Conservation (phyloP, 257 asterid species). For the Vinca minor region DNA sequence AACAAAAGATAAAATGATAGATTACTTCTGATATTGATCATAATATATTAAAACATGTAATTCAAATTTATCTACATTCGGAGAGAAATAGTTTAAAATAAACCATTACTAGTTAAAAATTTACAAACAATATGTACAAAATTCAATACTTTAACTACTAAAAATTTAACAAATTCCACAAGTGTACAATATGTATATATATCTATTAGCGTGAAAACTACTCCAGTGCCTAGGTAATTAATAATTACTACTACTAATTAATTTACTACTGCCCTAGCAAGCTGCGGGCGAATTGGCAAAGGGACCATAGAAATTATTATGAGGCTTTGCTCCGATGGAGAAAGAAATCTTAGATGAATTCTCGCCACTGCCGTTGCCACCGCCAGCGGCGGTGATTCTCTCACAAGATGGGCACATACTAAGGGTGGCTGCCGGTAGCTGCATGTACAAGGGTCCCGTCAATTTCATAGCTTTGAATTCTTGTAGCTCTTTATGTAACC, state of each 20-base stretch:
- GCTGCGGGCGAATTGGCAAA: slow-evolving; percentile 54
- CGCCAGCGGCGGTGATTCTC: slow-evolving; percentile 37
- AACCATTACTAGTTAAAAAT: too few species aligned
- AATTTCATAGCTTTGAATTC: slow-evolving; percentile 39
- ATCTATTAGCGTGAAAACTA: not conserved
- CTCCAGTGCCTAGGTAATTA: not conserved
- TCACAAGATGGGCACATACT: slow-evolving; percentile 83
- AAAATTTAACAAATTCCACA: slow-evolving; percentile 2
- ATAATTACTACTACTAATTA: not conserved
- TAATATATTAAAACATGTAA: too few species aligned
- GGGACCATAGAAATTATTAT: slow-evolving; percentile 48
- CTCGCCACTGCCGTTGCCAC: slow-evolving; percentile 11
- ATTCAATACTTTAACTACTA: not conserved
- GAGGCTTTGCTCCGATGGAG: slow-evolving; percentile 48
- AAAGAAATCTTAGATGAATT: slow-evolving; percentile 39
- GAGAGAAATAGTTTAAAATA: too few species aligned
- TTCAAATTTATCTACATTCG: too few species aligned
- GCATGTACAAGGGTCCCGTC: slow-evolving; percentile 46
- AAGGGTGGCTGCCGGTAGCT: slow-evolving; percentile 76
- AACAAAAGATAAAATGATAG: too few species aligned
- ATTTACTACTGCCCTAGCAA: slow-evolving; percentile 26
- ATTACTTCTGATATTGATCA: too few species aligned
- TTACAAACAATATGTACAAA: too few species aligned
- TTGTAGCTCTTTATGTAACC: slow-evolving; percentile 47
- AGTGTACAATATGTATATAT: not conserved